Evolutionary conservation across 1,284 basidiomycete genomes (phyloP).

Genomic region (Cutaneotrichosporon mucoides): DNA sequence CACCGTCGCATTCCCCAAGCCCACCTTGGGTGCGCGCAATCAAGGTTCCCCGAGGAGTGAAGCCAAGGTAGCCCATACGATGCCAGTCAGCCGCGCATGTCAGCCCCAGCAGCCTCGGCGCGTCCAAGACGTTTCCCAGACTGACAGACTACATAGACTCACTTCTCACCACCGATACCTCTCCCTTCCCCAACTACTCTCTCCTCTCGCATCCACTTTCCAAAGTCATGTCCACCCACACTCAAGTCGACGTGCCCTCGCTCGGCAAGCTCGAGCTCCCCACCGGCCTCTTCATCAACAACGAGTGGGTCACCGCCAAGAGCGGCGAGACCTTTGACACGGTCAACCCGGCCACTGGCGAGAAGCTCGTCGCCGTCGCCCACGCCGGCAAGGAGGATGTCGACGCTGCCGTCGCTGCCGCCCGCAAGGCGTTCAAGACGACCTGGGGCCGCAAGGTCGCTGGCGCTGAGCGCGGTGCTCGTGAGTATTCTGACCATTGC

Average conservation of each 20-base stretch:
- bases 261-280: constrained; percentile 57
- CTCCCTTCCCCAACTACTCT: neutral
- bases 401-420: constrained; percentile 74
- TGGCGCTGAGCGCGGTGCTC: constrained; percentile 68
- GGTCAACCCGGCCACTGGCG: constrained; percentile 55
- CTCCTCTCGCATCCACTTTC: neutral
- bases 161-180: neutral
- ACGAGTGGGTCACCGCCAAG: constrained; percentile 34
- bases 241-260: constrained; percentile 22
- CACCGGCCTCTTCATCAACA: constrained; percentile 75
- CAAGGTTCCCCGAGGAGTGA: too few species aligned
- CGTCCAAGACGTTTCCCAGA: neutral
- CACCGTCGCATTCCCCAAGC: too few species aligned
- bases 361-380: constrained; percentile 40
- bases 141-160: neutral
- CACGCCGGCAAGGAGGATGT: constrained; percentile 58
- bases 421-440: constrained; percentile 73
- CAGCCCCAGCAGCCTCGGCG: neutral
- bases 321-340: constrained; percentile 29
- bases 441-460: constrained; percentile 86
- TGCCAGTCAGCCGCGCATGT: neutral
- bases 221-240: constrained; percentile 15
- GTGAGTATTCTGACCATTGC: constrained; percentile 17
- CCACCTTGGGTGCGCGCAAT: too few species aligned
- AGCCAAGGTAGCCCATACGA: too few species aligned